Evolutionary conservation across 2,329 filamentous ascomycete species (phyloP).

Genomic region (Piedraia hortae): DNA sequence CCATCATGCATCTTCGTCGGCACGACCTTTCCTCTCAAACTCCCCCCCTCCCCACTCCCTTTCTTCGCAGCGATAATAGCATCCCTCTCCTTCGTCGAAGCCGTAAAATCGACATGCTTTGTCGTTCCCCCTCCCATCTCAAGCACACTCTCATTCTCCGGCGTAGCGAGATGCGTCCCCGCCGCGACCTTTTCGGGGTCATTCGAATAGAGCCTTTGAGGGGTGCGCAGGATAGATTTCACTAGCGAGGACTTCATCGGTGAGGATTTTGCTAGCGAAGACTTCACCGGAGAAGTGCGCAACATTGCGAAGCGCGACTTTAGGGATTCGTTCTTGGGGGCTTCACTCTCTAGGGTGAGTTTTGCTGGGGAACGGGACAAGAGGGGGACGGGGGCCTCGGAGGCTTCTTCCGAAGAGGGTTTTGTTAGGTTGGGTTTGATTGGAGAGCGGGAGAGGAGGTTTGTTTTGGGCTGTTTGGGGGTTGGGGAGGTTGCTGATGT

Average conservation of each 20-base stretch:
- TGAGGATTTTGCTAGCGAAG: too few species aligned
- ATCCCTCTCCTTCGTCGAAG: slow-evolving; percentile 20
- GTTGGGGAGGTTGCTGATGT: too few species aligned
- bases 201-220: slow-evolving; percentile 30
- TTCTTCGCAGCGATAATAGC: slow-evolving; percentile 4
- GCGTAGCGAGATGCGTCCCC: slow-evolving; percentile 27
- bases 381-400: slow-evolving; percentile 6
- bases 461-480: too few species aligned
- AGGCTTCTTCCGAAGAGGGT: slow-evolving; percentile 3
- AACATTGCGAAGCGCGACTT: slow-evolving; percentile 23
- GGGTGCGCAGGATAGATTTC: slow-evolving; percentile 34
- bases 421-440: slow-evolving; percentile 7
- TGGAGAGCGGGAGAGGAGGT: slow-evolving; percentile 9
- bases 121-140: slow-evolving; percentile 47
- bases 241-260: too few species aligned
- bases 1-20: too few species aligned
- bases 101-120: slow-evolving; percentile 63
- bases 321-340: too few species aligned
- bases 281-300: slow-evolving; percentile 29
- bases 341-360: too few species aligned
- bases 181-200: slow-evolving; percentile 31
- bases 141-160: slow-evolving; percentile 10
- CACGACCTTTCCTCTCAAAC: too few species aligned
- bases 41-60: slow-evolving; percentile 1
- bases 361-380: slow-evolving; percentile 13